Evolutionary conservation across 2,329 filamentous ascomycete genomes (phyloP), one percentile per base, ranked within the genome.

Genomic region (Pyrenochaeta sp.): DNA sequence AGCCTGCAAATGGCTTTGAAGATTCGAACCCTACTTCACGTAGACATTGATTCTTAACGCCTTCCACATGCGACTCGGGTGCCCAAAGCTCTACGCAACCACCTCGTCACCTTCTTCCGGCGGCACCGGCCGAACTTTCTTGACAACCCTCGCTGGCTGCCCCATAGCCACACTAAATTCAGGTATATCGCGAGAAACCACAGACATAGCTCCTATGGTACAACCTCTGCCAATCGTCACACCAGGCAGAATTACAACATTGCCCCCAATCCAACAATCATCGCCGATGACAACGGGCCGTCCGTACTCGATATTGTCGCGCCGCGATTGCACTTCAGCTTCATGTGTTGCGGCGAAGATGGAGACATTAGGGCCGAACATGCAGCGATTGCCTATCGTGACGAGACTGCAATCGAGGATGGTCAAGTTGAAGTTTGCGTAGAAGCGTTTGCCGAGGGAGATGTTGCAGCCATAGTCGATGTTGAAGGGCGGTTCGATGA

Each of bases 181-280:
- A 4, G 86, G 83, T n/a, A 91, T 85, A 74, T 90, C 82, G 79
- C 90, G 95, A 2, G 91, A 95, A 25, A 96, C 92, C 3, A 96
- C 91, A 72, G 89, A 92, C 1, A 90, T 91, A 1, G 93, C 92
- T 0, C 91, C 93, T 59, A 96, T 84, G 0, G 89, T 91, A 4
- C 81, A 83, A 0, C 92, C 92, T 53, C 84, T 83, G 0, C 93
- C 92, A 63, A 96, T 90, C 0, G 85, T 93, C 25, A 96, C 88
- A 0, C 92, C 92, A 0, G 91, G 88, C 43, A 93, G 79, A 19
- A 96, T 85, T 1, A 78, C 75, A 2, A 77, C 80, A 59, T 81
- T 78, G 0, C 81, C 82, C 0, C 82, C 81, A 58, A 85, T 80
- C 82, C 82, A 77, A 54, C 73, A 76, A 50, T 75, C 72, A 55